These are phyloP conservation scores for Solanum pinnatisectum DNA, from an alignment of 257 asterid genomes.

Conservation along the genomic window DNA sequence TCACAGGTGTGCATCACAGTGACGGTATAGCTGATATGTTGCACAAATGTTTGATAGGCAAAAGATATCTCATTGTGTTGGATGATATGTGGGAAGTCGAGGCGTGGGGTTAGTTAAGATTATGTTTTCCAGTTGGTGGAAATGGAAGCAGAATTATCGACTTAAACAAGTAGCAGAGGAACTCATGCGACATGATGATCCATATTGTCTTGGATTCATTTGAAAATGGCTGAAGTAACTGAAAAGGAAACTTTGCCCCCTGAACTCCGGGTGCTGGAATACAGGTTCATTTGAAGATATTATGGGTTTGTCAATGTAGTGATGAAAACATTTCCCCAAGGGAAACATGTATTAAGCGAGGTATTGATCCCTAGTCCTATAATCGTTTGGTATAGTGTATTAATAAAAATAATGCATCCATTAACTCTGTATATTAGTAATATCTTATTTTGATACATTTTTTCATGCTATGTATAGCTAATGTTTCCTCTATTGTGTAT, in stretches of 20 bases:
- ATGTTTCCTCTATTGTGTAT: too few species aligned
- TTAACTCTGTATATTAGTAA: not conserved
- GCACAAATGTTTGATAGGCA: not conserved
- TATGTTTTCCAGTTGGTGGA: not conserved
- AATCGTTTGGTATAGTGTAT: not conserved
- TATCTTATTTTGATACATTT: too few species aligned
- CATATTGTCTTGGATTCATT: not conserved
- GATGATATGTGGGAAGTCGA: not conserved
- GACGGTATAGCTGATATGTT: not conserved
- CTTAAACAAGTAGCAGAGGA: not conserved
- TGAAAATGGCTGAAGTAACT: not conserved
- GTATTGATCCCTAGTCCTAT: not conserved
- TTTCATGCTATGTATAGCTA: not conserved
- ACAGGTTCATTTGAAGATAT: not conserved
- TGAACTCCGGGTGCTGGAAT: not conserved
- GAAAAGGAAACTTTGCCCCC: not conserved
- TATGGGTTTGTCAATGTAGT: not conserved
- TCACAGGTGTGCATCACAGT: not conserved
- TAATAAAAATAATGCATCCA: not conserved
- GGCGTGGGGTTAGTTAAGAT: not conserved
- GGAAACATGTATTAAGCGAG: not conserved
- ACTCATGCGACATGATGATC: not conserved
- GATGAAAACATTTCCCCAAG: not conserved
- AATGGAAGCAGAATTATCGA: not conserved
- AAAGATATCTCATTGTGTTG: not conserved